Evolutionary conservation across 2,329 filamentous ascomycete genomes (phyloP), one percentile per base, ranked within the genome.

Genomic region (Cephalotrichum gorgonifer): DNA sequence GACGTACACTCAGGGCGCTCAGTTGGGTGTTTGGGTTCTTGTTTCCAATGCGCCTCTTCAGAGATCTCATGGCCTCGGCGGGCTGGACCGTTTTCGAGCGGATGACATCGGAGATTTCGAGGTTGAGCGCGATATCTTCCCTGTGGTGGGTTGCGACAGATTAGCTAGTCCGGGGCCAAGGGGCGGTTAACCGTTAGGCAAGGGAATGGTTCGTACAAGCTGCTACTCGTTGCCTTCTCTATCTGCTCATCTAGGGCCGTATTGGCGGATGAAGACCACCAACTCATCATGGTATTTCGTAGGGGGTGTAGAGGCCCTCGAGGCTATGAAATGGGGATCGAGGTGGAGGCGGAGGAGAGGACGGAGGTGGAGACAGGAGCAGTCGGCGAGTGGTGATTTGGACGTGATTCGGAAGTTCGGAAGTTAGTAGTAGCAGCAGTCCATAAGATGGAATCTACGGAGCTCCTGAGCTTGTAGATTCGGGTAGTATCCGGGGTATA

Each of bases 1-100:
- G 33, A n/a, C 71, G 51, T 75, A 93, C 88, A 66, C 93, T 94
- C 49, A 98, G 71, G n/a, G 93, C 86, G 58, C 90, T 93, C 31
- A 98, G 75, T 71, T 98, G 93, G 31, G 93, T 84, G 65, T 98
- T 98, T 31, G 93, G 93, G 62, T 98, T 98, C 75, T 90, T 95
- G 74, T 95, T 89, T 68, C 88, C 89, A 73, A 98, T 89, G 64
- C 93, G 84, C 63, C 82, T 82, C 72, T 96, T 97, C 60, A 98
- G 73, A 41, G 88, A 91, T 64, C 89, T 87, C 93, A 98, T 98
- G 54, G 93, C 93, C 68, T 98, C 93, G 68, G 91, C 96, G 48
- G 93, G 91, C 65, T 90, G 89, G 46, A 98, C 91, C 17, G 89
- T 95, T 73, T 97, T 97, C 61, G 90, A 97, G 59, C 93, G 82